Base-by-base conservation (phyloP, 441 rosid genomes). In the Omphalea diandra region DNA sequence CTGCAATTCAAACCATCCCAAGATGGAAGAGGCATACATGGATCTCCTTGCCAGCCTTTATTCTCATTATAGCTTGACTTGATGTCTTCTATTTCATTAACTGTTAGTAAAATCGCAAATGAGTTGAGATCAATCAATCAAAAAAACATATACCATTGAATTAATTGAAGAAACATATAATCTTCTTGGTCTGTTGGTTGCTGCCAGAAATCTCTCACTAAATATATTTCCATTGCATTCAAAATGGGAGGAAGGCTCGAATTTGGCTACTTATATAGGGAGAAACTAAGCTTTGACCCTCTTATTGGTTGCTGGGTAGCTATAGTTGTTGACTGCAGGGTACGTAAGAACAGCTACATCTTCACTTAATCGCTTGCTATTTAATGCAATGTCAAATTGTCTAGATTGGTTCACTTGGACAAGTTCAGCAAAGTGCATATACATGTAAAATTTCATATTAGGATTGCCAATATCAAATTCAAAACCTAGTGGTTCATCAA, bases 1-100 rank as follows among this genome's bases (percentile, higher is more conserved):
- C 75, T 83, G 82, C 91, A 88, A 65, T 70, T 70, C 12, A 90
- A 27, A 63, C 90, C 90, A 67, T 83, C 84, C 94, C 94, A 90
- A 41, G 84, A 62, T 54, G 63, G 76, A 26, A 20, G 52, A 29
- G 94, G 90, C 3, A 64, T 65, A 57, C 94, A 88, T 15, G 94
- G 94, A 79, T 90, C 96, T 33, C 96, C 91, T 46, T 65, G 79
- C 94, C 92, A 90, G 4, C 56, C 71, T 66, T 70, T 76, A 18
- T 20, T 67, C 68, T 82, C 75, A 3, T 43, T 56, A 69, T 86
- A 88, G 7, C 20, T 71, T 61, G 69, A 58, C 73, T 75, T 85
- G 68, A 85, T 80, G 11, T 71, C 72, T 76, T 75, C 73, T 55
- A 88, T 80, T 7, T 85, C 87, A 4, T 66, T 14, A 73, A 75